A percentile compares a stretch with the other conserved stretches of the same genome.
These are phyloP conservation scores for Yamadazyma diddensiae DNA, from an alignment of 1,139 yeast species.

Conservation along the genomic window DNA sequence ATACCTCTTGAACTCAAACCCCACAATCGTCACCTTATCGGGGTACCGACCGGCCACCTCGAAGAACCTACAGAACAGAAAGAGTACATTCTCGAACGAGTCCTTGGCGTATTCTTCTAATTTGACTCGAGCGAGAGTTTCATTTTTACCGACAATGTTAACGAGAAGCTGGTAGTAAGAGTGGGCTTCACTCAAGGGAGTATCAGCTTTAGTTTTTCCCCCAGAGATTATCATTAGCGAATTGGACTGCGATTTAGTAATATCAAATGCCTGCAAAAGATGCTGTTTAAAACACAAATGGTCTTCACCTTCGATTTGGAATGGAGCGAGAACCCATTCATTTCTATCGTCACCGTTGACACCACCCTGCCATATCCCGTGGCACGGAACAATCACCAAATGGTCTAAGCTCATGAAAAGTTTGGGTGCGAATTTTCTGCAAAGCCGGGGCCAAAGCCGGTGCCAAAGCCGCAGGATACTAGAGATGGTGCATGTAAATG, in stretches of 20 bases:
- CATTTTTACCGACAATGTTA: conserved; percentile 11
- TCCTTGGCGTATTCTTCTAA: conserved; percentile 76
- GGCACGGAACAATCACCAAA: conserved; percentile 64
- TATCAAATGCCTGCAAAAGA: conserved; percentile 36
- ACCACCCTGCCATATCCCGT: conserved; percentile 56
- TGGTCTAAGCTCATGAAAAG: conserved; percentile 14
- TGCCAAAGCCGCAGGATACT: neutral
- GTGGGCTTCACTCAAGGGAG: conserved; percentile 60
- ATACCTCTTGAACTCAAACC: conserved; percentile 68
- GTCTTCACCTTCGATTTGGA: conserved; percentile 68
- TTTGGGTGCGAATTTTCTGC: neutral
- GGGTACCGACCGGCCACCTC: conserved; percentile 53
- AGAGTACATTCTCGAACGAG: conserved; percentile 75
- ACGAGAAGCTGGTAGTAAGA: conserved; percentile 48
- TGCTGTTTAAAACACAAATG: conserved; percentile 69
- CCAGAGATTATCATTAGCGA: conserved; percentile 59
- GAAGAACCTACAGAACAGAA: conserved; percentile 56
- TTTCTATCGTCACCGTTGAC: conserved; percentile 19
- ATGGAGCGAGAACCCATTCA: conserved; percentile 66
- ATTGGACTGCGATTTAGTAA: conserved; percentile 26
- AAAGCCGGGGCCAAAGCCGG: neutral
- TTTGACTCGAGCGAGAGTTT: conserved; percentile 17
- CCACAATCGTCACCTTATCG: conserved; percentile 51
- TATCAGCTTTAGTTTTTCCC: conserved; percentile 61
- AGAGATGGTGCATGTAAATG: conserved; percentile 39